phyloP scores from a whole-genome alignment of 495 filamentous ascomycete species.

The Glarea lozoyensis region DNA sequence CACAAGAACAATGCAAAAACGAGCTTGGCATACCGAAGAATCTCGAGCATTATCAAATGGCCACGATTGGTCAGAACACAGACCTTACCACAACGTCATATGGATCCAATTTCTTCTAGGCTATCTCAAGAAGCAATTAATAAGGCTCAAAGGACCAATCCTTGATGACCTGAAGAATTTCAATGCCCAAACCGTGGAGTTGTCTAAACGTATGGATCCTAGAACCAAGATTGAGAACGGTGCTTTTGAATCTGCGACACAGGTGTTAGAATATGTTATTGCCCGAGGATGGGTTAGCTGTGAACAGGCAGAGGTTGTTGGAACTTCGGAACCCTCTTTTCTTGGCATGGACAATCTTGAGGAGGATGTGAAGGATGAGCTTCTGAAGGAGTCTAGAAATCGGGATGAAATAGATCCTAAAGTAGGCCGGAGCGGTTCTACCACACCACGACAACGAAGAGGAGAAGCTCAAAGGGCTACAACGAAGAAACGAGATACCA shows the following conservation, averaged over 20 bases:
- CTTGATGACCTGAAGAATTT: constrained; percentile 21
- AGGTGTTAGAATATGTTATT: constrained; percentile 5
- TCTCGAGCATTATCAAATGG: constrained; percentile 19
- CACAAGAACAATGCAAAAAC: constrained; percentile 23
- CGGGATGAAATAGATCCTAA: no score
- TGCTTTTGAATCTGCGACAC: constrained; percentile 11
- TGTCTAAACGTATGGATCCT: constrained; percentile 33
- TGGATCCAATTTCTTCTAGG: constrained; percentile 40
- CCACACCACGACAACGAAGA: no score
- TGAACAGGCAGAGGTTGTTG: constrained; percentile 4
- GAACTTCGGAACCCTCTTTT: background rate
- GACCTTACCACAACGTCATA: constrained; percentile 45
- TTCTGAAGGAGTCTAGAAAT: no score
- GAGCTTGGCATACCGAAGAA: constrained; percentile 23
- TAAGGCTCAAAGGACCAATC: background rate
- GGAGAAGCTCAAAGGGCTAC: no score
- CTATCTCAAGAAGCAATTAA: constrained; percentile 8
- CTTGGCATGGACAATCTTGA: no score
- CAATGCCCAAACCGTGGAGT: constrained; percentile 28
- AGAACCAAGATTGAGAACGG: constrained; percentile 17
- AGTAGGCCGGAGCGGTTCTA: no score
- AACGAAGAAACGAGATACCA: no score
- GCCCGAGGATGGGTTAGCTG: constrained; percentile 10
- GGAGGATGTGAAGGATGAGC: no score
- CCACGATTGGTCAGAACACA: constrained; percentile 15